Evolutionary conservation across 192 early-diverging fungal genomes (phyloP).

Genomic region (Podochytrium sp.): DNA sequence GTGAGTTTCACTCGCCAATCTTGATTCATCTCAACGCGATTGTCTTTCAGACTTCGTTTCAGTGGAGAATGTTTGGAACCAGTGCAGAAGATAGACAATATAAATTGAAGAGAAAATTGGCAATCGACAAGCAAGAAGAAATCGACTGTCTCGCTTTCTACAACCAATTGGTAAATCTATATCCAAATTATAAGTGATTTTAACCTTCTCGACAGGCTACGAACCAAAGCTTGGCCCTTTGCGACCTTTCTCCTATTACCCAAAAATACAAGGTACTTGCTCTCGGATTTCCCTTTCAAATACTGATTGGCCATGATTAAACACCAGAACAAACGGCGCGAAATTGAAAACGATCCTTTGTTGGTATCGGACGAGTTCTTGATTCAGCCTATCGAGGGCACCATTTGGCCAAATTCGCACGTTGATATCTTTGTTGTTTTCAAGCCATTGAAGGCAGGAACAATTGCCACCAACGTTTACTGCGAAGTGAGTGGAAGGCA

Average conservation of each 20-base stretch:
- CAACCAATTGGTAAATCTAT: conserved; percentile 25
- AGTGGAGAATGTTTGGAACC: conserved; percentile 59
- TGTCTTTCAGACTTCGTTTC: conserved; percentile 46
- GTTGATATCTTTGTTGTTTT: conserved; percentile 55
- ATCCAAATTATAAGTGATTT: neutral
- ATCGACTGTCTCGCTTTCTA: conserved; percentile 38
- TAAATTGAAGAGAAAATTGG: conserved; percentile 33
- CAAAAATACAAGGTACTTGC: conserved; percentile 41
- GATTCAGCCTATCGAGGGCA: conserved; percentile 49
- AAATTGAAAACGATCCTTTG: conserved; percentile 45
- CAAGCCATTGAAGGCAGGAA: conserved; percentile 45
- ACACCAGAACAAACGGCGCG: conserved; percentile 38
- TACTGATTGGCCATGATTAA: conserved; percentile 17
- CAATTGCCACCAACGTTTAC: conserved; percentile 38
- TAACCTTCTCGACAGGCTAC: conserved; percentile 7
- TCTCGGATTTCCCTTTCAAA: conserved; percentile 30
- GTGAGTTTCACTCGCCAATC: conserved; percentile 34
- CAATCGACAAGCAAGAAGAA: conserved; percentile 40
- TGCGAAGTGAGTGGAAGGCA: conserved; percentile 64
- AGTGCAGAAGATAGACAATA: conserved; percentile 49
- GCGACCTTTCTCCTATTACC: conserved; percentile 34
- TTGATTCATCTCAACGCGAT: no score
- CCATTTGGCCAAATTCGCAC: conserved; percentile 59
- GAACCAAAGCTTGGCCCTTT: conserved; percentile 28
- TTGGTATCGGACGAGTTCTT: conserved; percentile 48